A percentile compares a stretch with the other conserved stretches of the same genome.
These are phyloP conservation scores for Lentinula sp. DNA, from an alignment of 768 basidiomycete genomes.

Conservation along the genomic window DNA sequence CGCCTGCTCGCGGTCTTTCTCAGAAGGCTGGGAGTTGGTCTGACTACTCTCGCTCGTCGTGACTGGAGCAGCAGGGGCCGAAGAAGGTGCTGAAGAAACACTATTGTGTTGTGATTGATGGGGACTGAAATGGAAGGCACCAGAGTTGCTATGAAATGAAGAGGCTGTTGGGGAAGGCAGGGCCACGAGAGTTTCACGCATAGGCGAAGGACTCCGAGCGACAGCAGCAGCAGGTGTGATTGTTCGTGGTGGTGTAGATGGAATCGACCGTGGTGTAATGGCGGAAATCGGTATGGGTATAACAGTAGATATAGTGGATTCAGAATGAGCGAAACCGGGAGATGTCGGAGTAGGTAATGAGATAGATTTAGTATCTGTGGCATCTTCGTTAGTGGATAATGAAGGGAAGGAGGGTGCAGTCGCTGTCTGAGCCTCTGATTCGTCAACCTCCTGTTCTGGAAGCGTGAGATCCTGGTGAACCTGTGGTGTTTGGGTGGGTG, in stretches of 20 bases:
- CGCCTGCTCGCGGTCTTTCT: neutral
- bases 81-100: slow-evolving; percentile 21
- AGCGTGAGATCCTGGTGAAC: slow-evolving; percentile 6
- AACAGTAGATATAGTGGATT: slow-evolving; percentile 1
- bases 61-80: slow-evolving; percentile 4
- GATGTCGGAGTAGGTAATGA: slow-evolving; percentile 21
- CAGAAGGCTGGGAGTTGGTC: neutral
- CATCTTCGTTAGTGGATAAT: neutral
- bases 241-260: neutral
- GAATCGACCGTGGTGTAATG: slow-evolving; percentile 18
- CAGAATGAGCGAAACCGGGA: slow-evolving; percentile 7
- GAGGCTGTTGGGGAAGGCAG: slow-evolving; percentile 20
- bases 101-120: slow-evolving; percentile 37
- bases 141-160: slow-evolving; percentile 10
- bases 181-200: slow-evolving; percentile 22
- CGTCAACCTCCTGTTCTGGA: slow-evolving; percentile 10
- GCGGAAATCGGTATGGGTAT: slow-evolving; percentile 18
- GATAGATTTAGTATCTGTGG: slow-evolving; percentile 11
- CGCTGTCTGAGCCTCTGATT: slow-evolving; percentile 27
- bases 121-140: slow-evolving; percentile 3
- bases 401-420: slow-evolving; percentile 29
- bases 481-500: neutral
- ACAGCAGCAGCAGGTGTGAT: neutral
- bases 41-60: neutral
- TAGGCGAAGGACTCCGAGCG: slow-evolving; percentile 10